Evolutionary conservation across 306 rosid species (phyloP), one percentile per base, ranked within the genome.

Genomic region (Dicorynia guianensis): DNA sequence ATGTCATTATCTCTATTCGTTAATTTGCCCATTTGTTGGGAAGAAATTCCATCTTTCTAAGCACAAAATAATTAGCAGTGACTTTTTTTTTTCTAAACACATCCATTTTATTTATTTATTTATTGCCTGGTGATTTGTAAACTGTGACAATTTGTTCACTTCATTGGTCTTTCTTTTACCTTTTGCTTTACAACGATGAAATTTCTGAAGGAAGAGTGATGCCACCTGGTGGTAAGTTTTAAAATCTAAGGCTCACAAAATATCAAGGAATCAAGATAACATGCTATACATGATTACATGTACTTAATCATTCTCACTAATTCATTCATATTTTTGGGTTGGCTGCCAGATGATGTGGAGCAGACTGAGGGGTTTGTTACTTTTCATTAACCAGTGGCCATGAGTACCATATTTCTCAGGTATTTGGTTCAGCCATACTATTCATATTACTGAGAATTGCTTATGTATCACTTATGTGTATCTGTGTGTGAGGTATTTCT

Each of bases 381-480:
- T 53, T 85, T 78, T 88, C 97, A 10, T 85, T 91, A 79, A 91
- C 97, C 47, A 90, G 84, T 68, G 97, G 97, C 60, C 95, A 95
- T 0, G 97, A 89, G 63, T 91, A 85, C 79, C 93, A 91, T 77
- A 72, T 91, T 78, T 91, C 95, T 5, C 97, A 91, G 97, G 97
- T 91, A 87, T 67, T 35, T 50, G 11, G 19, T 10, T 40, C 40
- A 42, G 33, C 38, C 57, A 39, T 56, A 76, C 15, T 7, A 25
- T 76, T 55, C 60, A 58, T 67, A 72, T 71, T 55, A 67, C 39
- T 74, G 39, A 12, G 33, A 80, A 55, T 13, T 62, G 40, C 50
- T 44, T 65, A 19, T 63, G 35, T 42, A 19, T 38, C n/a, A 8
- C 34, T 52, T 52, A 4, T 12, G 17, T 38, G 59, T 75, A 15